Percentiles rank a stretch among this genome's conserved stretches.
phyloP scores from a whole-genome alignment of 2,329 filamentous ascomycete species.

The Penicillium verrucosum region DNA sequence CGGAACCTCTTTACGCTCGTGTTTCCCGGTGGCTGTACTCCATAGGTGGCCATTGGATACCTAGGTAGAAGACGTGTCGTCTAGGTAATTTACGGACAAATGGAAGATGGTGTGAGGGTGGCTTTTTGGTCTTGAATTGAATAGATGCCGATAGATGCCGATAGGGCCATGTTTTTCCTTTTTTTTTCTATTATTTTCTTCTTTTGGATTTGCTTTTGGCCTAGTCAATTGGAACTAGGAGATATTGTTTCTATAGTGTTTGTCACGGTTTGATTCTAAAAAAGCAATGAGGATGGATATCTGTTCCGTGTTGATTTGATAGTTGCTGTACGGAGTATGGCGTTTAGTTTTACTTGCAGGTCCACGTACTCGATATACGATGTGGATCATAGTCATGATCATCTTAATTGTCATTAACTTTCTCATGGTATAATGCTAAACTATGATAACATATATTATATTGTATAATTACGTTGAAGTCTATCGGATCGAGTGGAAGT shows the following conservation, averaged over 20 bases:
- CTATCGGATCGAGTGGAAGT: not conserved
- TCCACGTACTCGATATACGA: not conserved
- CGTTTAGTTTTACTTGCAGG: not conserved
- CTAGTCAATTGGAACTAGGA: not conserved
- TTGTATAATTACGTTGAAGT: not conserved
- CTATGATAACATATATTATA: not conserved
- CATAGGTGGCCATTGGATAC: not conserved
- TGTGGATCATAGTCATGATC: not conserved
- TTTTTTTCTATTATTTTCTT: too few species aligned
- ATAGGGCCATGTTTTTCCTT: not conserved
- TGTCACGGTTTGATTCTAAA: not conserved
- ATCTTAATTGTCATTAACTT: not conserved
- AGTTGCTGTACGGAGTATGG: not conserved
- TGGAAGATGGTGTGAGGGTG: not conserved
- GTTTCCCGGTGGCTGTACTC: not conserved
- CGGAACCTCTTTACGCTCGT: not conserved
- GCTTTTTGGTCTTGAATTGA: not conserved
- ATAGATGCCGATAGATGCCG: not conserved
- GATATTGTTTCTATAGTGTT: not conserved
- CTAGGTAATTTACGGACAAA: not conserved
- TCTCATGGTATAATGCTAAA: too few species aligned
- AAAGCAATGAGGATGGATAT: constrained; percentile 1
- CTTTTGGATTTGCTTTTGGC: not conserved
- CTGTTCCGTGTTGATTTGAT: not conserved
- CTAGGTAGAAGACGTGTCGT: not conserved